phyloP scores from a whole-genome alignment of 495 filamentous ascomycete species.

The Podospora sp. region DNA sequence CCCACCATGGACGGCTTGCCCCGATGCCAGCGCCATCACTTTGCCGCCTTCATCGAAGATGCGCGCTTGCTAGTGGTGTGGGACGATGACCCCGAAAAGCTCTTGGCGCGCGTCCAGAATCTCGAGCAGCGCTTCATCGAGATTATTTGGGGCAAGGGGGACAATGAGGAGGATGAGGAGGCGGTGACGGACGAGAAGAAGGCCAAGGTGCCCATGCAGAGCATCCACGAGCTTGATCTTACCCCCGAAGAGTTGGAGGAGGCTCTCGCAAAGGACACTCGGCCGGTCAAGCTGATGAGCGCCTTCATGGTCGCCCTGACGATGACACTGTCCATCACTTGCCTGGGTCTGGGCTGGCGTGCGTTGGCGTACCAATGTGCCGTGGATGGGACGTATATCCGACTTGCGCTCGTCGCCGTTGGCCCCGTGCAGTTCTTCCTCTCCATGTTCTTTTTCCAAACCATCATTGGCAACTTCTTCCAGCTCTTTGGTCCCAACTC shows the following conservation, averaged over 20 bases:
- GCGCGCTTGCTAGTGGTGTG: conserved; percentile 62
- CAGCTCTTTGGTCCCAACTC: conserved; percentile 63
- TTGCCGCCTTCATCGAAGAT: conserved; percentile 66
- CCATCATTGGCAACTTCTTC: conserved; percentile 56
- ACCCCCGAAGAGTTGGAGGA: conserved; percentile 32
- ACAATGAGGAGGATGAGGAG: conserved; percentile 45
- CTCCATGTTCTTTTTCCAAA: conserved; percentile 65
- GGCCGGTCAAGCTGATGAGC: conserved; percentile 54
- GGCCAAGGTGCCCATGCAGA: conserved; percentile 20
- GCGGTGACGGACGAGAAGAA: conserved; percentile 31
- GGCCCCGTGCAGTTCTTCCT: conserved; percentile 58
- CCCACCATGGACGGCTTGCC: conserved; percentile 57
- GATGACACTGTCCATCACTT: conserved; percentile 51
- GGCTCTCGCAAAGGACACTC: conserved; percentile 39
- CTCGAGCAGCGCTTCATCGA: conserved; percentile 57
- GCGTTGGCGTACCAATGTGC: conserved; percentile 54
- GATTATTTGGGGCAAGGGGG: conserved; percentile 55
- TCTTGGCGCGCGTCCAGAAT: conserved; percentile 51
- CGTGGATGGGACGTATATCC: conserved; percentile 52
- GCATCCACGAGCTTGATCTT: conserved; percentile 11
- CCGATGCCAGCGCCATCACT: conserved; percentile 64
- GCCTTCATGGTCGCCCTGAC: conserved; percentile 54
- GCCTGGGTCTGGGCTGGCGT: conserved; percentile 60
- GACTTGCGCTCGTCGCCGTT: conserved; percentile 51
- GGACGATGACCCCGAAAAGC: conserved; percentile 63